Base-by-base conservation (phyloP, 2,329 filamentous ascomycete species). In the Furcasterigmium sp. region DNA sequence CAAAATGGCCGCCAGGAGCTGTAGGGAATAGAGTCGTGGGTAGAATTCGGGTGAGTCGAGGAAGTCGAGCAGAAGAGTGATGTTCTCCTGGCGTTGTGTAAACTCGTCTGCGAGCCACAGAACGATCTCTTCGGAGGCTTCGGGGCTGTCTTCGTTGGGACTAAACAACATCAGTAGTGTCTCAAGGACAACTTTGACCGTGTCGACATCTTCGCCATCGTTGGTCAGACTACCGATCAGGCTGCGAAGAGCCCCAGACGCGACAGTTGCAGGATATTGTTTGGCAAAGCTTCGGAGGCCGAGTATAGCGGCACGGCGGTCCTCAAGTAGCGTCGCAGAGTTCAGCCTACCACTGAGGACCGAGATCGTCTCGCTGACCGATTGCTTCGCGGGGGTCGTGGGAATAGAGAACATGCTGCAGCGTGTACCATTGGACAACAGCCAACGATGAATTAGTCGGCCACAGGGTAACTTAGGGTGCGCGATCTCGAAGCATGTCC, bases 61-160 rank as follows among this genome's bases (percentile, higher is more conserved):
- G 44, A 98, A 86, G 59, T 93, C 86, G 47, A 98, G 79, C 19
- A 98, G 78, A 14, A 93, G 73, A 2, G 88, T 91, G 48, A 96
- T 91, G 63, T 98, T 97, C 67, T 97, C 91, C 78, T 96, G 91
- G 50, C 88, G 84, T 73, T 95, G 91, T 26, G 93, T 96, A 62
- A 98, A 98, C 64, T 97, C 91, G 66, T 98, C 93, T 42, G 93
- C 93, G 46, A 98, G 75, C 90, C 93, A 98, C 21, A 97, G 72
- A 15, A 86, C 86, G 55, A 98, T 94, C 65, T 98, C 93, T 51
- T 97, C 91, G 13, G 91, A 95, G 42, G 91, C 89, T 75, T 97
- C 91, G 25, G 89, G 78, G 73, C 88, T 94, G 59, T 73, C 70
- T 53, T 77, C 72, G 53, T 83, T 83, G 32, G 81, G 80, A 50